Evolutionary conservation across 306 rosid genomes (phyloP).

Genomic region (Glycine latifolia): DNA sequence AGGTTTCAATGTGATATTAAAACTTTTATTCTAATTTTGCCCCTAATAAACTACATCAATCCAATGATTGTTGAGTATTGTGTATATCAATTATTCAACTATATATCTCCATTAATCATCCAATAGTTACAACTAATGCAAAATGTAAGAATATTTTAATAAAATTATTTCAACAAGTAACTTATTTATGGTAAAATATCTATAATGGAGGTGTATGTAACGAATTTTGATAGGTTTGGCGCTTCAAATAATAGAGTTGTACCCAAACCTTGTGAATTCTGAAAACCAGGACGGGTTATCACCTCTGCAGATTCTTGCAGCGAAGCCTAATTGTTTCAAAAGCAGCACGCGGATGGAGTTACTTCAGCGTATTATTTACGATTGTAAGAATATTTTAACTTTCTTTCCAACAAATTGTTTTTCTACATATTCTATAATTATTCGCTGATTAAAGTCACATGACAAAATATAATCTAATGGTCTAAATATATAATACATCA

Average conservation of each 20-base stretch:
- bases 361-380: slow-evolving; percentile 42
- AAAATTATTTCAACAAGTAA: too few relatives aligned
- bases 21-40: too few relatives aligned
- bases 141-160: too few relatives aligned
- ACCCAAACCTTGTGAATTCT: slow-evolving; percentile 47
- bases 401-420: neutral
- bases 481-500: neutral
- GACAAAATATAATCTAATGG: neutral
- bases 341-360: slow-evolving; percentile 56
- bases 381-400: slow-evolving; percentile 42
- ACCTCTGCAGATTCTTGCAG: slow-evolving; percentile 59
- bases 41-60: too few relatives aligned
- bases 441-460: too few relatives aligned
- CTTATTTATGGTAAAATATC: too few relatives aligned
- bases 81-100: too few relatives aligned
- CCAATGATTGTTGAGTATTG: too few relatives aligned
- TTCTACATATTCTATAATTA: neutral
- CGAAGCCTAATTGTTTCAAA: slow-evolving; percentile 55
- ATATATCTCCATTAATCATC: too few relatives aligned
- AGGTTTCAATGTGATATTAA: too few relatives aligned
- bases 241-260: slow-evolving; percentile 40
- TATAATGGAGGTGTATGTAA: neutral
- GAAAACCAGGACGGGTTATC: slow-evolving; percentile 47
- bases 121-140: too few relatives aligned
- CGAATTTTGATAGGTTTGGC: slow-evolving; percentile 66